Base-by-base conservation (phyloP, 1,139 yeast genomes). In the Kazachstania sp. region DNA sequence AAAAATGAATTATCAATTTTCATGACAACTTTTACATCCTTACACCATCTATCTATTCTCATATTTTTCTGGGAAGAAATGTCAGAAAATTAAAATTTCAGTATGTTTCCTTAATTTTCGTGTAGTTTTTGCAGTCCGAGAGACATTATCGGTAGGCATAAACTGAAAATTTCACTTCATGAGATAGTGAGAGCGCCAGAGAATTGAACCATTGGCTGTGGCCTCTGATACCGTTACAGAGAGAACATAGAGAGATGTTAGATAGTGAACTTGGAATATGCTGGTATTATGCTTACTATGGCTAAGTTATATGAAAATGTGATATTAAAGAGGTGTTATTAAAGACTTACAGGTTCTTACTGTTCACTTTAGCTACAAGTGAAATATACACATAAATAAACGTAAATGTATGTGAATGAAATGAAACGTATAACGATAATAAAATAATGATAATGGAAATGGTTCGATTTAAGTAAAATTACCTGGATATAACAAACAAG, bases 321-420 rank as follows among this genome's bases (percentile, higher is more conserved):
- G 6, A 32, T 15, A 32, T 32, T 23, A 23, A 32, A 32, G 36
- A 32, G 15, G 36, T 16, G 15, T 7, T 16, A n/a, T 32, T 32
- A 15, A 32, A 32, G 36, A 1, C 6, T 6, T 15, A 32, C 36
- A 2, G 8, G 11, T 32, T 32, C 3, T 15, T n/a, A 32, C 11
- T 13, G 18, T 15, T 18, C 8, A 6, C 11, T 11, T 15, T 4
- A 13, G 7, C 4, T 15, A 18, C 8, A 32, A 38, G 29, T 16
- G 18, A 38, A 38, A n/a, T 16, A 18, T 38, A 39, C 42, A 39
- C 20, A 11, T 29, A 30, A n/a, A 19, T 32, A 38, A 13, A 38
- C 46, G 39, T 44, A 19, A 23, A 44, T 44, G 46, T 44, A 44
- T 44, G 46, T 44, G 34, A 6, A 23, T 34, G 20, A 20, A 7